Percentiles rank a stretch among this genome's conserved stretches.
phyloP scores from a whole-genome alignment of 345 rosid species.

The Eucalyptus viminalis region DNA sequence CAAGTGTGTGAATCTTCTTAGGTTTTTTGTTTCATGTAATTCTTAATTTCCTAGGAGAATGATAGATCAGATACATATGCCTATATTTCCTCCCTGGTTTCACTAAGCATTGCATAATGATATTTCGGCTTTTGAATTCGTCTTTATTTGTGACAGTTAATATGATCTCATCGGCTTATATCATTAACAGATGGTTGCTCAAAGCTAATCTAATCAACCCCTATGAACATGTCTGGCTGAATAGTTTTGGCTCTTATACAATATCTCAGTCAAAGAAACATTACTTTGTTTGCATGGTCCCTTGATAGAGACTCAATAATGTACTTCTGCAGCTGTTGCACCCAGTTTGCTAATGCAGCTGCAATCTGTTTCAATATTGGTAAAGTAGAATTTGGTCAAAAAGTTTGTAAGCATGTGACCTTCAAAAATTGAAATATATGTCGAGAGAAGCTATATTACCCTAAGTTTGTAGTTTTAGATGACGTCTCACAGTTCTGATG shows the following conservation, averaged over 20 bases:
- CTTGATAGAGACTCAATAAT: not conserved
- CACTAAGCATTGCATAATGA: not conserved
- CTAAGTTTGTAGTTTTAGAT: constrained; percentile 34
- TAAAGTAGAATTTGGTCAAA: not conserved
- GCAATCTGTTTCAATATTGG: constrained; percentile 31
- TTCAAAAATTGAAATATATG: not conserved
- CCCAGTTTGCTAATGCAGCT: constrained; percentile 25
- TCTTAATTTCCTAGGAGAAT: not conserved
- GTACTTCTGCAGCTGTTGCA: constrained; percentile 4
- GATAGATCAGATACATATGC: not conserved
- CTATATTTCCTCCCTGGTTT: not conserved
- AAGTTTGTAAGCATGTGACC: not conserved
- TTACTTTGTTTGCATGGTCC: constrained; percentile 1
- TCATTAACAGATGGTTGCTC: not conserved
- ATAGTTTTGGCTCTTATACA: not conserved
- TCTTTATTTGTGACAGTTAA: not conserved
- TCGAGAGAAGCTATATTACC: constrained; percentile 20
- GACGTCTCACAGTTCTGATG: constrained; percentile 31
- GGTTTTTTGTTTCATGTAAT: not conserved
- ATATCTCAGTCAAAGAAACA: constrained; percentile 12
- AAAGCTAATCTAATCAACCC: not conserved
- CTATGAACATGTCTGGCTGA: not conserved
- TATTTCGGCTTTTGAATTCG: not conserved
- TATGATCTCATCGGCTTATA: not conserved
- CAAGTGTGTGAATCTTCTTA: not conserved